A percentile compares a stretch with the other conserved stretches of the same genome.
Evolutionary conservation across 2,329 filamentous ascomycete genomes (phyloP).

Genomic region (Aspergillus ibericus): DNA sequence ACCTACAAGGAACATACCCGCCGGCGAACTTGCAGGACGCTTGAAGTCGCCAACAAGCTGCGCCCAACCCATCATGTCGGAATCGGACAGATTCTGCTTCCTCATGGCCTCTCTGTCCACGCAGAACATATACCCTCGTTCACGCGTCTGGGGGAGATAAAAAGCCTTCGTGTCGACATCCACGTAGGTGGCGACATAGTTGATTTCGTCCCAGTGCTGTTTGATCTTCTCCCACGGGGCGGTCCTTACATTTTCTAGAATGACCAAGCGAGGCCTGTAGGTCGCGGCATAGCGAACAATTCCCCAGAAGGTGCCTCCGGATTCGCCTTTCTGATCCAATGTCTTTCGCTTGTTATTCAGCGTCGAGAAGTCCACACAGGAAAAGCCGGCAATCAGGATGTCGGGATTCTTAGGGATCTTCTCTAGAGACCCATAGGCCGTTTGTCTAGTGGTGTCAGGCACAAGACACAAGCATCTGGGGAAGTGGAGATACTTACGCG

Average conservation of each 20-base stretch:
- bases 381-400: constrained; percentile 69
- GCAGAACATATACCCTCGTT: constrained; percentile 61
- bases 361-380: constrained; percentile 72
- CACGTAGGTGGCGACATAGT: constrained; percentile 55
- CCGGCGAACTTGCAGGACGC: constrained; percentile 61
- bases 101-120: constrained; percentile 43
- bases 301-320: constrained; percentile 63
- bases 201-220: constrained; percentile 48
- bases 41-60: constrained; percentile 49
- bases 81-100: constrained; percentile 17
- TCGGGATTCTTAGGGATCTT: constrained; percentile 60
- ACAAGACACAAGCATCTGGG: neutral
- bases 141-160: constrained; percentile 70
- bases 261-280: constrained; percentile 61
- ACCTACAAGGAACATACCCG: constrained; percentile 61
- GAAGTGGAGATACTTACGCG: constrained; percentile 45
- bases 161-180: constrained; percentile 68
- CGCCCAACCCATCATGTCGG: constrained; percentile 40
- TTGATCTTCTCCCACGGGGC: constrained; percentile 61
- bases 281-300: constrained; percentile 58
- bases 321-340: constrained; percentile 60
- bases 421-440: constrained; percentile 63
- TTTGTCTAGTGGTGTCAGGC: constrained; percentile 50
- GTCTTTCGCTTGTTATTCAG: constrained; percentile 61
- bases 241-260: constrained; percentile 69